These are phyloP conservation scores for Zygosaccharomyces bisporus DNA, from an alignment of 805 yeast species.

Conservation along the genomic window DNA sequence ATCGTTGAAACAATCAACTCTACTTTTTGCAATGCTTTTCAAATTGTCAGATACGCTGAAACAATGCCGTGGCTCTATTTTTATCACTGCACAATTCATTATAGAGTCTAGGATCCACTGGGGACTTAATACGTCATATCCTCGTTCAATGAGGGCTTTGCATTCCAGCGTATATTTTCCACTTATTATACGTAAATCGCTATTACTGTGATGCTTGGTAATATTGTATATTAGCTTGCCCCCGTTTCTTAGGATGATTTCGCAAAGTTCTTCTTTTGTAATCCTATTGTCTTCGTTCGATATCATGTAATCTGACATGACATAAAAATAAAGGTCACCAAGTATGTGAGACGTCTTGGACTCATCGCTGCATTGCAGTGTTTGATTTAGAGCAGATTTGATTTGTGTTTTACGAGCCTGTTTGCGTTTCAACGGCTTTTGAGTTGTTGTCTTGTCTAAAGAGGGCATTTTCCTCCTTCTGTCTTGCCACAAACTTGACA, in stretches of 20 bases:
- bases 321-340: conserved; percentile 43
- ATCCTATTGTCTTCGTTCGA: conserved; percentile 24
- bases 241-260: conserved; percentile 45
- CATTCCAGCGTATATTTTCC: conserved; percentile 41
- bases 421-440: conserved; percentile 32
- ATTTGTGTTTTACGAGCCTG: conserved; percentile 29
- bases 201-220: conserved; percentile 16
- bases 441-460: conserved; percentile 21
- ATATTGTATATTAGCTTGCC: conserved; percentile 44
- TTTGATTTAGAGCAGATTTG: conserved; percentile 9
- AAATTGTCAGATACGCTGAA: conserved; percentile 40
- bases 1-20: conserved; percentile 61
- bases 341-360: conserved; percentile 39
- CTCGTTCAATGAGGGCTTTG: conserved; percentile 38
- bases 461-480: conserved; percentile 12
- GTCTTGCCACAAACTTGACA: conserved; percentile 43
- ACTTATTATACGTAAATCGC: conserved; percentile 35
- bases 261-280: conserved; percentile 37
- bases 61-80: conserved; percentile 60
- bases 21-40: conserved; percentile 25
- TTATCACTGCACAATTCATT: conserved; percentile 35
- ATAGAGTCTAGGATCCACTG: conserved; percentile 69
- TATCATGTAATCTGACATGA: conserved; percentile 49
- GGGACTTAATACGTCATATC: conserved; percentile 62
- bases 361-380: conserved; percentile 3